Conservation (phyloP, 805 yeast genomes). For the Saturnispora zaruensis region DNA sequence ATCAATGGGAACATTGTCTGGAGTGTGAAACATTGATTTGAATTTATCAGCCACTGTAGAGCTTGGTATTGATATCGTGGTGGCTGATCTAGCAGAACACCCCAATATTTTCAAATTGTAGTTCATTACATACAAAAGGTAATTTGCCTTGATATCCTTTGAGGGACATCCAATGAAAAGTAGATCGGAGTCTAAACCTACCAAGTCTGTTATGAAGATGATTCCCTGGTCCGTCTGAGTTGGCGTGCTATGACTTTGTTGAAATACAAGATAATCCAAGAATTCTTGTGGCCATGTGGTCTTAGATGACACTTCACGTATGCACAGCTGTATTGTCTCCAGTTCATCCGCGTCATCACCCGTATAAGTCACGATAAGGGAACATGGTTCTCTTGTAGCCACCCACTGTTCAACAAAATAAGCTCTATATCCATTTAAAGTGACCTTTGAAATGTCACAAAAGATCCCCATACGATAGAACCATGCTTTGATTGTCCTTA, state of each 20-base stretch:
- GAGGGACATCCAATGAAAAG: conserved; percentile 61
- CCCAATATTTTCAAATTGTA: conserved; percentile 66
- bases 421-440: conserved; percentile 64
- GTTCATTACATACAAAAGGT: conserved; percentile 59
- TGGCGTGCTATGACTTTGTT: conserved; percentile 54
- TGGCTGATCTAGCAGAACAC: conserved; percentile 80
- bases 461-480: background rate
- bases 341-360: conserved; percentile 68
- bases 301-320: background rate
- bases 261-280: conserved; percentile 54
- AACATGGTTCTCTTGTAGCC: conserved; percentile 54
- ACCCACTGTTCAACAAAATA: conserved; percentile 96
- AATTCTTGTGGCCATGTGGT: conserved; percentile 42
- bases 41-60: conserved; percentile 79
- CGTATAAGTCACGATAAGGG: conserved; percentile 72
- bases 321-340: conserved; percentile 1
- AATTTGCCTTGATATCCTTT: conserved; percentile 39
- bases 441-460: background rate
- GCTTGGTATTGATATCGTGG: conserved; percentile 61
- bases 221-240: conserved; percentile 53
- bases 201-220: conserved; percentile 74
- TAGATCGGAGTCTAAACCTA: conserved; percentile 60
- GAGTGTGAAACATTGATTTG: conserved; percentile 59
- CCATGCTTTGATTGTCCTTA: background rate
- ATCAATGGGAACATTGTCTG: conserved; percentile 41